A percentile compares a stretch with the other conserved stretches of the same genome.
Evolutionary conservation across 106 monocot genomes (phyloP).

Genomic region (Allium cepa): DNA sequence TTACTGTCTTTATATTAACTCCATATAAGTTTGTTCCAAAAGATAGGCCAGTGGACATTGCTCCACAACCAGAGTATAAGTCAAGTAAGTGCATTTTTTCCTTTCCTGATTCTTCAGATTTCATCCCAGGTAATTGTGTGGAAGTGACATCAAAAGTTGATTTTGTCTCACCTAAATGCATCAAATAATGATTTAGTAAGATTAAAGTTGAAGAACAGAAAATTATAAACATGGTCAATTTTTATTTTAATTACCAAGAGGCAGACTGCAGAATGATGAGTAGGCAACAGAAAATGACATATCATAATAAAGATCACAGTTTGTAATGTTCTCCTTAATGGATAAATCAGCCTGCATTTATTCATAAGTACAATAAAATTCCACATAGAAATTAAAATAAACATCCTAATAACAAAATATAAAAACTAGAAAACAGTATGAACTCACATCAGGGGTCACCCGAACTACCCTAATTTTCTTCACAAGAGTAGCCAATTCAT

Average conservation of each 20-base stretch:
- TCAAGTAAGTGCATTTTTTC: conserved; percentile 18
- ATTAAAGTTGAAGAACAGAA: no score
- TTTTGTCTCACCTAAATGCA: no score
- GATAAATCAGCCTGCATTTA: conserved; percentile 2
- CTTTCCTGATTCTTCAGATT: not conserved
- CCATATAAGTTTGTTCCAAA: conserved; percentile 35
- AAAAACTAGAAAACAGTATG: not conserved
- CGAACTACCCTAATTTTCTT: conserved; percentile 15
- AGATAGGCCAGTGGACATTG: conserved; percentile 67
- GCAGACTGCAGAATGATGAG: conserved; percentile 33
- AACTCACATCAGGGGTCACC: conserved; percentile 15
- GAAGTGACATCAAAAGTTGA: no score
- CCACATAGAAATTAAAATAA: not conserved
- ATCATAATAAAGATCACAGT: conserved; percentile 23
- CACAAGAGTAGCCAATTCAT: conserved; percentile 24
- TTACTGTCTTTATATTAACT: conserved; percentile 39
- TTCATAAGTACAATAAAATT: not conserved
- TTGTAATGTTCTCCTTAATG: conserved; percentile 9
- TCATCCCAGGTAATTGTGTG: no score
- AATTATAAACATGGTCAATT: no score
- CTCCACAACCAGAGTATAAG: conserved; percentile 59
- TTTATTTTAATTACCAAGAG: not conserved
- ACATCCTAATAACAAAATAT: not conserved
- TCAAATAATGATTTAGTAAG: no score
- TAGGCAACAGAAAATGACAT: conserved; percentile 24